Evolutionary conservation across 2,329 filamentous ascomycete genomes (phyloP).

Genomic region (Aspergillus vadensis): DNA sequence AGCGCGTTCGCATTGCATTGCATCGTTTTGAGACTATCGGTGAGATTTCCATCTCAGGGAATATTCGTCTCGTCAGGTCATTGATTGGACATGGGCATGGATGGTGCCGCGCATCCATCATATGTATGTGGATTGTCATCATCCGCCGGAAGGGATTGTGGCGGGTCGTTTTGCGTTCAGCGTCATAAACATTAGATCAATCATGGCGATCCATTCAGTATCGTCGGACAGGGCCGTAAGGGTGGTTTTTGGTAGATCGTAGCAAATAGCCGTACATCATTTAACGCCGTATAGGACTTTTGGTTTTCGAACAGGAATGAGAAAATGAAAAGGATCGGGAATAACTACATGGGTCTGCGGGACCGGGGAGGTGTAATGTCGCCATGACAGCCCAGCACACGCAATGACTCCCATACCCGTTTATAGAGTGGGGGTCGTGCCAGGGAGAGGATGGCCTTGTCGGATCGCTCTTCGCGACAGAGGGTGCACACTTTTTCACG

Average conservation of each 20-base stretch:
- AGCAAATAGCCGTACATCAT: constrained; percentile 12
- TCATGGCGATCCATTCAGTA: neutral
- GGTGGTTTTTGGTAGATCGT: constrained; percentile 4
- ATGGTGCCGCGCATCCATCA: neutral
- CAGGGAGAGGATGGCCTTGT: constrained; percentile 23
- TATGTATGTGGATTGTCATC: neutral
- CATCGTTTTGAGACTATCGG: neutral
- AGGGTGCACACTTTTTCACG: constrained; percentile 33
- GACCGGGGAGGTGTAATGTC: constrained; percentile 21
- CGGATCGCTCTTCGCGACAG: constrained; percentile 35
- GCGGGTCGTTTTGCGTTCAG: neutral
- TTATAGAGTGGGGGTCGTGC: constrained; percentile 26
- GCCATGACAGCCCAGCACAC: constrained; percentile 29
- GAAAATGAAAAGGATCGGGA: neutral
- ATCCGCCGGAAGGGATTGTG: neutral
- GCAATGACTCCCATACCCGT: constrained; percentile 29
- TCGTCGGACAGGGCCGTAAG: neutral
- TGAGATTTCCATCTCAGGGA: neutral
- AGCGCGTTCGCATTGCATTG: constrained; percentile 1
- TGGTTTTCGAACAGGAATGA: neutral
- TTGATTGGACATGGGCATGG: neutral
- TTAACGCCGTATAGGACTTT: constrained; percentile 16
- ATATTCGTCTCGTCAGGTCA: neutral
- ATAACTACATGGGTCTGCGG: constrained; percentile 21
- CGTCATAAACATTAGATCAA: constrained; percentile 12